Evolutionary conservation across 192 early-diverging fungal species (phyloP).

Genomic region (Helicostylum pulchrum): DNA sequence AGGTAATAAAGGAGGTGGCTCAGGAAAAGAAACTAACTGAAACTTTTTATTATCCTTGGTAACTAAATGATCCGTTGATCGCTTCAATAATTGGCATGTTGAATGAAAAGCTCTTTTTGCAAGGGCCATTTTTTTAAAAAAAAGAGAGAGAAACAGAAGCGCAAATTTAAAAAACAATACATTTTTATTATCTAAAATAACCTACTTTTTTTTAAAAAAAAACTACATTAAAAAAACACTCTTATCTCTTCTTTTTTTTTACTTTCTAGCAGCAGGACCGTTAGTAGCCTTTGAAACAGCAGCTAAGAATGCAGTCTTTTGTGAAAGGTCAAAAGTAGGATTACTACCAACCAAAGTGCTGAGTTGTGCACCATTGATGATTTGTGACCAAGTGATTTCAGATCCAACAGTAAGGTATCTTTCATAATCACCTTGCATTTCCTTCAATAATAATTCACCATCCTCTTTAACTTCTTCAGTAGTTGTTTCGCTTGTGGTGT

Average conservation of each 20-base stretch:
- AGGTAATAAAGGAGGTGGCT: neutral
- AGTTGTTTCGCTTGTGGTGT: neutral
- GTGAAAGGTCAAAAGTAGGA: constrained; percentile 19
- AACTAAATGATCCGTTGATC: constrained; percentile 5
- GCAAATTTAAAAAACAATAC: too few species aligned
- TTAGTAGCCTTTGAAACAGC: constrained; percentile 20
- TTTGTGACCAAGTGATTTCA: neutral
- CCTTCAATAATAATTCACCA: constrained; percentile 6
- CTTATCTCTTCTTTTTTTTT: neutral
- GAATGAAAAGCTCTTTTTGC: constrained; percentile 1
- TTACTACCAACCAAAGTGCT: constrained; percentile 27
- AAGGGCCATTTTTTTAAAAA: neutral
- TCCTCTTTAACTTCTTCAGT: constrained; percentile 12
- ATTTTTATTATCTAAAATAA: too few species aligned
- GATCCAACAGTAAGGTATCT: constrained; percentile 18
- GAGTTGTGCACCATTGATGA: constrained; percentile 3
- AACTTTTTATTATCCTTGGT: constrained; percentile 13
- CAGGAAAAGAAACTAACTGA: constrained; percentile 16
- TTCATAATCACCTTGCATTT: constrained; percentile 30
- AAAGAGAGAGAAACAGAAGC: too few species aligned
- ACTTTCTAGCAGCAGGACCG: constrained; percentile 13
- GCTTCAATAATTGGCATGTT: neutral
- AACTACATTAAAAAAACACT: neutral
- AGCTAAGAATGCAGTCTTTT: constrained; percentile 25
- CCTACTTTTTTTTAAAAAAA: too few species aligned